These are phyloP conservation scores for Scheffersomyces stipitis DNA, from an alignment of 805 yeast genomes.

Conservation along the genomic window DNA sequence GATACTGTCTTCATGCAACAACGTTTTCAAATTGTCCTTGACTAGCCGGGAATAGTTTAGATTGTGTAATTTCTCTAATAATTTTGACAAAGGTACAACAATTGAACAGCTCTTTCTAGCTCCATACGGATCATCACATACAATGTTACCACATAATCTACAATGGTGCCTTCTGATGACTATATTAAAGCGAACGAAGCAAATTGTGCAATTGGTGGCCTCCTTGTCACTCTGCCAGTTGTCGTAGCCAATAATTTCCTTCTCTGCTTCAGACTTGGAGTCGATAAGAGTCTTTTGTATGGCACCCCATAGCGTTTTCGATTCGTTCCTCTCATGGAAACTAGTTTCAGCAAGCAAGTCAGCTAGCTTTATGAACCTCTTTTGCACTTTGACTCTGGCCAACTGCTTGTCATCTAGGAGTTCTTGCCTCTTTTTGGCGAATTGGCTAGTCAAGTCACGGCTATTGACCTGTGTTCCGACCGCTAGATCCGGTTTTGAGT, in stretches of 20 bases:
- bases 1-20: constrained; percentile 15
- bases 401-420: constrained; percentile 51
- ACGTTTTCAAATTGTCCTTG: constrained; percentile 12
- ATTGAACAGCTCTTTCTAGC: constrained; percentile 63
- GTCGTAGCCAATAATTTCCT: constrained; percentile 41
- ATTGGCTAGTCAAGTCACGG: constrained; percentile 47
- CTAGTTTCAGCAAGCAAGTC: constrained; percentile 22
- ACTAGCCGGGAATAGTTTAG: constrained; percentile 33
- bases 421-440: constrained; percentile 38
- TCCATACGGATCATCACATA: constrained; percentile 62
- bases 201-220: constrained; percentile 59
- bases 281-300: background rate
- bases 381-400: constrained; percentile 57
- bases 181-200: constrained; percentile 57
- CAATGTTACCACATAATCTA: constrained; percentile 78
- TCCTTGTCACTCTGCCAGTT: constrained; percentile 58
- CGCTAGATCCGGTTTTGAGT: constrained; percentile 51
- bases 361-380: constrained; percentile 53
- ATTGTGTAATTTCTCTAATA: constrained; percentile 38
- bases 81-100: constrained; percentile 54
- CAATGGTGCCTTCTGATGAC: constrained; percentile 84
- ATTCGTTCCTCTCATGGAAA: constrained; percentile 2
- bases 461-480: constrained; percentile 40
- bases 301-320: background rate
- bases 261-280: constrained; percentile 18